These are phyloP conservation scores for Apiospora phragmitis DNA, from an alignment of 2,329 filamentous ascomycete genomes.

Conservation along the genomic window DNA sequence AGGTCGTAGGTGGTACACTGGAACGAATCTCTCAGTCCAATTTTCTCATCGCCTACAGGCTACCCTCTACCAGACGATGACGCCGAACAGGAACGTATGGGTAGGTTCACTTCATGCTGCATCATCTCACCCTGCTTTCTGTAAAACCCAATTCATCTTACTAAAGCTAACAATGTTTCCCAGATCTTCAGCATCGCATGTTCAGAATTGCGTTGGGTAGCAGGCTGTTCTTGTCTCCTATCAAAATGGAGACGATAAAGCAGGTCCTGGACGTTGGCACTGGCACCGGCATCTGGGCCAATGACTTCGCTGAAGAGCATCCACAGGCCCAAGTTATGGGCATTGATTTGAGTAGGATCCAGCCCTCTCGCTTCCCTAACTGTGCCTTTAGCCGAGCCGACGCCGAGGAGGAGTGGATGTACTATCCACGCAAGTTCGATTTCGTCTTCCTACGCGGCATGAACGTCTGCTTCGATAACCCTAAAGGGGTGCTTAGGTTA, in stretches of 20 bases:
- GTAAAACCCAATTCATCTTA: too few relatives aligned
- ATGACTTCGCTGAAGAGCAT: background rate
- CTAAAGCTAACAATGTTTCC: background rate
- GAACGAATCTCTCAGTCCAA: background rate
- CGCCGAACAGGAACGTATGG: background rate
- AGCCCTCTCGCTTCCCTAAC: background rate
- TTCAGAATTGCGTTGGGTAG: background rate
- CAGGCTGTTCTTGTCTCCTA: background rate
- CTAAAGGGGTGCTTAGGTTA: background rate
- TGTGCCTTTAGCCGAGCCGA: constrained; percentile 6
- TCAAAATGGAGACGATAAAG: background rate
- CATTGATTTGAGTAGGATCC: background rate
- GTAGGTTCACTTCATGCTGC: background rate
- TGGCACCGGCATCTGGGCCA: background rate
- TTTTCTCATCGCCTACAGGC: background rate
- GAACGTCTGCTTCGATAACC: constrained; percentile 12
- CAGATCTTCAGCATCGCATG: background rate
- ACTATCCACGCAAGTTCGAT: background rate
- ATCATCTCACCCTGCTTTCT: background rate
- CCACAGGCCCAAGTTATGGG: background rate
- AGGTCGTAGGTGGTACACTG: background rate
- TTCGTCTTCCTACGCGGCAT: constrained; percentile 12
- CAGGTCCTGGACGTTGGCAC: background rate
- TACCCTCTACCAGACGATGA: constrained; percentile 2
- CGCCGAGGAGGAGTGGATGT: constrained; percentile 7